Percentiles rank a stretch among this genome's conserved stretches.
phyloP scores from a whole-genome alignment of 1,284 basidiomycete genomes.

The Afroboletus lepidellus region DNA sequence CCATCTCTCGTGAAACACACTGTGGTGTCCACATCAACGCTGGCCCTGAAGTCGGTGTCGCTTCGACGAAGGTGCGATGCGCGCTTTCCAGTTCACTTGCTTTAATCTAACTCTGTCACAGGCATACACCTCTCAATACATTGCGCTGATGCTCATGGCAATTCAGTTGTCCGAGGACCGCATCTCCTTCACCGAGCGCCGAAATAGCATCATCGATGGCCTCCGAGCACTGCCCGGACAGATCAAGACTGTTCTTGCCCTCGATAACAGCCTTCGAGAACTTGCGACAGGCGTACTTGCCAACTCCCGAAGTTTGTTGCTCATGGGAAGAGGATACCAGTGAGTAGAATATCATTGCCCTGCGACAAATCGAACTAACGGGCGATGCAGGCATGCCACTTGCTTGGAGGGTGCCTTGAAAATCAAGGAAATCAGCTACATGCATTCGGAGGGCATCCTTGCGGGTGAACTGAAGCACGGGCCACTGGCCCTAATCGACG shows the following conservation, averaged over 20 bases:
- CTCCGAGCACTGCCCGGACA: slow-evolving; percentile 87
- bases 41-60: slow-evolving; percentile 98
- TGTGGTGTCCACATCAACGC: slow-evolving; percentile 99
- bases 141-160: slow-evolving; percentile 97
- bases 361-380: neutral
- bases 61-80: slow-evolving; percentile 87
- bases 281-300: slow-evolving; percentile 78
- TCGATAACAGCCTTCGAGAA: slow-evolving; percentile 79
- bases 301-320: slow-evolving; percentile 85
- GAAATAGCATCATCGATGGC: slow-evolving; percentile 93
- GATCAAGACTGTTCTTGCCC: slow-evolving; percentile 86
- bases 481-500: slow-evolving; percentile 95
- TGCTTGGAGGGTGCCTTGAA: slow-evolving; percentile 98
- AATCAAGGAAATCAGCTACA: slow-evolving; percentile 98
- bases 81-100: neutral
- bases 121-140: slow-evolving; percentile 99
- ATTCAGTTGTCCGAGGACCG: slow-evolving; percentile 97
- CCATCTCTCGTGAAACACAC: slow-evolving; percentile 97
- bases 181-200: slow-evolving; percentile 86
- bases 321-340: slow-evolving; percentile 99
- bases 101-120: slow-evolving; percentile 28
- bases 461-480: slow-evolving; percentile 99
- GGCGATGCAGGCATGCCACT: slow-evolving; percentile 70
- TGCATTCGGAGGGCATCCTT: slow-evolving; percentile 92
- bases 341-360: slow-evolving; percentile 36